Percentiles rank a stretch among this genome's conserved stretches.
These are phyloP conservation scores for Colletotrichum kahawae DNA, from an alignment of 2,329 filamentous ascomycete species.

Conservation along the genomic window DNA sequence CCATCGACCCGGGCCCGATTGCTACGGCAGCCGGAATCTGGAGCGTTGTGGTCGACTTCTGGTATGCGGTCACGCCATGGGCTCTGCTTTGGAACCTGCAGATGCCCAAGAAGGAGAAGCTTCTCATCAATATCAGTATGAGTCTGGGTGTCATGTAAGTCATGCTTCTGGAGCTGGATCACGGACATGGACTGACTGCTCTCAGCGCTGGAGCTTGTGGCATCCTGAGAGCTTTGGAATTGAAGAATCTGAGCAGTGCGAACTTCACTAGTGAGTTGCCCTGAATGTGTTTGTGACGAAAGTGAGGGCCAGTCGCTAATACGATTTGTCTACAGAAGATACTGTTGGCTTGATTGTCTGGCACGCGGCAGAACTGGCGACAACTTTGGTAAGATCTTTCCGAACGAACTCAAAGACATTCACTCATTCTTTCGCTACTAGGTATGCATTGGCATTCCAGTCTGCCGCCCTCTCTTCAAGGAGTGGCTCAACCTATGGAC, in stretches of 20 bases:
- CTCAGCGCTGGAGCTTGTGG: conserved; percentile 31
- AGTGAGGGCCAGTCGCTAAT: neutral
- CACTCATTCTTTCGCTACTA: neutral
- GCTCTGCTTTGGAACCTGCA: conserved; percentile 47
- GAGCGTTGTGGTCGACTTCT: conserved; percentile 39
- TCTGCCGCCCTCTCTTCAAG: conserved; percentile 41
- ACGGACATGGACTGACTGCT: neutral
- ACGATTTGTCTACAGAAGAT: conserved; percentile 29
- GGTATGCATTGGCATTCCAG: conserved; percentile 44
- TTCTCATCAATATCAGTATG: conserved; percentile 45
- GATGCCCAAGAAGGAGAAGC: conserved; percentile 50
- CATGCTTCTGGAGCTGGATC: fast-evolving
- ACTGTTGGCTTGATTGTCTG: conserved; percentile 41
- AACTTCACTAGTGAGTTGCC: conserved; percentile 24
- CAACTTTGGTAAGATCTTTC: conserved; percentile 31
- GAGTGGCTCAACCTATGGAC: conserved; percentile 4
- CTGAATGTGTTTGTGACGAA: neutral
- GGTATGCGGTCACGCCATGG: conserved; percentile 47
- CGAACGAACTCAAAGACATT: neutral
- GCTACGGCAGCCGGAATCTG: conserved; percentile 11
- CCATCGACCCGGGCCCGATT: conserved; percentile 14
- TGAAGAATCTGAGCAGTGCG: conserved; percentile 30
- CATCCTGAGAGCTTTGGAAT: conserved; percentile 31
- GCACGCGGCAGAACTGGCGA: conserved; percentile 42
- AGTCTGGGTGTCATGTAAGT: conserved; percentile 44